These are phyloP conservation scores for Athelia sp. DNA, from an alignment of 1,284 basidiomycete genomes.

Conservation along the genomic window DNA sequence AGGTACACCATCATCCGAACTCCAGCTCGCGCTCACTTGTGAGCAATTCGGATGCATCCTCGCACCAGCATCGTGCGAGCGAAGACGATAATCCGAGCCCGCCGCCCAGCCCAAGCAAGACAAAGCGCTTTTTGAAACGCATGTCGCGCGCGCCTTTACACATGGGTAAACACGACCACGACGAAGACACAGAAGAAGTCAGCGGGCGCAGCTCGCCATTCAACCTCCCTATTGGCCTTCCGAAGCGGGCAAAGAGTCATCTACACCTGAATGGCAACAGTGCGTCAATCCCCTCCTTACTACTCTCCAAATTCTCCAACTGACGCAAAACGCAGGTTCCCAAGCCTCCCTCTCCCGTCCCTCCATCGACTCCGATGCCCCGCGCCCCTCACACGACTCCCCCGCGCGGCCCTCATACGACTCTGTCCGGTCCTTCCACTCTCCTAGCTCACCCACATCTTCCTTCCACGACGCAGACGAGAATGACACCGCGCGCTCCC, in stretches of 20 bases:
- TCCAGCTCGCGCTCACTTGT: neutral
- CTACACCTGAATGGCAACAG: conserved; percentile 38
- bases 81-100: conserved; percentile 5
- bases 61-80: neutral
- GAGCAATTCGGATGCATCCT: neutral
- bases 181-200: conserved; percentile 4
- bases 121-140: conserved; percentile 31
- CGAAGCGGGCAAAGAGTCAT: conserved; percentile 54
- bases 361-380: conserved; percentile 26
- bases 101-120: conserved; percentile 27
- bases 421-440: conserved; percentile 17
- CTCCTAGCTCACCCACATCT: conserved; percentile 18
- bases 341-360: conserved; percentile 37
- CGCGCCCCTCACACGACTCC: conserved; percentile 16
- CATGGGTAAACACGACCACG: conserved; percentile 13
- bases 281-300: conserved; percentile 14
- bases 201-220: conserved; percentile 20
- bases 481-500: neutral
- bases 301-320: conserved; percentile 4
- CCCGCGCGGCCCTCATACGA: conserved; percentile 18
- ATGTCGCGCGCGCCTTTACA: conserved; percentile 19
- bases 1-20: neutral
- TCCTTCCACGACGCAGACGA: conserved; percentile 8
- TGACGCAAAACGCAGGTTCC: conserved; percentile 28
- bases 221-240: conserved; percentile 33